Base-by-base conservation (phyloP, 2,329 filamentous ascomycete species). In the Penicillium sp. region DNA sequence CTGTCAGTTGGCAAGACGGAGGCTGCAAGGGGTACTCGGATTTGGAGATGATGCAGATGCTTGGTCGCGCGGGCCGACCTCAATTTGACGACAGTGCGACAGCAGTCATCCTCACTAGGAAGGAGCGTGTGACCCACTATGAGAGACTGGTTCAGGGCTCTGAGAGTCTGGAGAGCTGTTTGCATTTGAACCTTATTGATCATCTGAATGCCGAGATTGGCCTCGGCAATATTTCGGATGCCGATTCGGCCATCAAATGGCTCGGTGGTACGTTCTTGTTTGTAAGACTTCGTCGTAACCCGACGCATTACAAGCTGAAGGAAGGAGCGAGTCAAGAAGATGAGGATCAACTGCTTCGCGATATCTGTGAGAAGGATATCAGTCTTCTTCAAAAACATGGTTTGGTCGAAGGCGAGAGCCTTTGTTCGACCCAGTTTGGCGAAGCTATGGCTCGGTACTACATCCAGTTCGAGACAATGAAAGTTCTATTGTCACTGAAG, bases 31-130 rank as follows among this genome's bases (percentile, higher is more conserved):
- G 94, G 69, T 92, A 91, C 63, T 86, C 89, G 0, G 90, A 94
- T 68, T 78, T 95, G 5, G 91, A 95, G 64, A 83, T 93, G 60
- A 93, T 93, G 87, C 91, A 96, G 66, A 95, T 96, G 91, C 82
- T 95, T 48, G 91, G 91, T 7, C 85, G 91, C 61, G 91, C 91
- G 50, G 91, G 91, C 1, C 81, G 91, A 21, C 91, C 91, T 6
- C 91, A 95, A 67, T 95, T 92, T 60, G 91, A 93, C 65, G 81
- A 85, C 49, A 89, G 78, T 57, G 91, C 89, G 3, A 82, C 86
- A 39, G 91, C 89, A 11, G 86, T 94, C 16, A 92, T 96, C 53
- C 84, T 96, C 77, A 94, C 91, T 0, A 82, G 84, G 25, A 77
- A 80, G n/a, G 77, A 85, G 5, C 88, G 87, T 49, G 83, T 84